These are phyloP conservation scores for Ogataea sp. DNA, from an alignment of 805 yeast species.

Conservation along the genomic window DNA sequence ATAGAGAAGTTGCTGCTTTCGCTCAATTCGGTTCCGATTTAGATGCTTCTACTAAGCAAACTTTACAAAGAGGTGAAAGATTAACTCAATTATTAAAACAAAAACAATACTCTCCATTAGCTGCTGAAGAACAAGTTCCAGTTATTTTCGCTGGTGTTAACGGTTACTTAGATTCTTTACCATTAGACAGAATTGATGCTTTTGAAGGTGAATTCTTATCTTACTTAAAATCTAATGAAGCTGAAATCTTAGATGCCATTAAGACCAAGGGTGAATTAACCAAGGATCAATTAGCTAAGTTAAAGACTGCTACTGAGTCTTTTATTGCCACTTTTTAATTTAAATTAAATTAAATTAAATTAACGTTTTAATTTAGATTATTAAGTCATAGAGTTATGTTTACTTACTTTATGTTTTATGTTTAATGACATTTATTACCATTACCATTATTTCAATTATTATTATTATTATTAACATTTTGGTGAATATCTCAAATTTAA, in stretches of 20 bases:
- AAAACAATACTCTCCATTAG: slow-evolving; percentile 92
- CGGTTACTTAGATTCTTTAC: slow-evolving; percentile 91
- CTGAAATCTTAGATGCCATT: slow-evolving; percentile 76
- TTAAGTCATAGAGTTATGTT: no score
- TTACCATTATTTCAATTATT: no score
- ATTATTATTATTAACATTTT: no score
- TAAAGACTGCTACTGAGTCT: slow-evolving; percentile 87
- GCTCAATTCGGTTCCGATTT: slow-evolving; percentile 99
- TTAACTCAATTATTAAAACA: slow-evolving; percentile 97
- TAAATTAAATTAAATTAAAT: no score
- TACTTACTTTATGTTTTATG: no score
- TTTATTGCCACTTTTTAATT: slow-evolving; percentile 82
- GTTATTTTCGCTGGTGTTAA: slow-evolving; percentile 98
- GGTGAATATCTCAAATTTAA: no score
- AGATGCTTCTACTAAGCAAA: slow-evolving; percentile 99
- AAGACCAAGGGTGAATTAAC: slow-evolving; percentile 85
- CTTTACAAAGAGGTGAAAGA: slow-evolving; percentile 99
- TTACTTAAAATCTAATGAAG: slow-evolving; percentile 84
- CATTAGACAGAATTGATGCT: slow-evolving; percentile 78
- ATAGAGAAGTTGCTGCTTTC: slow-evolving; percentile 99
- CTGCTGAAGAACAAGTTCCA: slow-evolving; percentile 99
- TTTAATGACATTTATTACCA: no score
- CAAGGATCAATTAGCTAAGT: slow-evolving; percentile 75
- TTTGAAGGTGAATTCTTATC: slow-evolving; percentile 91
- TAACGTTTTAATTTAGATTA: no score